Conservation (phyloP, 192 early-diverging fungal genomes). For the Funneliformis geosporum region DNA sequence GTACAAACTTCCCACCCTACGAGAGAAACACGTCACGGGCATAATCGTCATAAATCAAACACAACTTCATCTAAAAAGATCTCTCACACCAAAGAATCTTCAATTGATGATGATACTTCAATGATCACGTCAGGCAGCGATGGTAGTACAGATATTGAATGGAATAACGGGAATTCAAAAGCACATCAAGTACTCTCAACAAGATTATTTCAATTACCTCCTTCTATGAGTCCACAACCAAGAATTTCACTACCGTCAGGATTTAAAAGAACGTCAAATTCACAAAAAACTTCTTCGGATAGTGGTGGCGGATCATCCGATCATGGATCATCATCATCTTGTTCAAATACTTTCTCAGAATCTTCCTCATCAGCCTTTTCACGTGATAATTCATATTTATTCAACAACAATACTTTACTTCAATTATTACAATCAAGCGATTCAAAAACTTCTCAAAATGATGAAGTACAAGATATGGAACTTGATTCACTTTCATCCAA, state of each 20-base stretch:
- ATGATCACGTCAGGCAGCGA: no score
- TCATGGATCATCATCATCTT: constrained; percentile 3
- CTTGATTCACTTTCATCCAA: constrained; percentile 2
- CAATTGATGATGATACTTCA: not conserved
- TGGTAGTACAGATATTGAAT: not conserved
- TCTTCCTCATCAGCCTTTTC: not conserved
- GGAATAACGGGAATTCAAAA: not conserved
- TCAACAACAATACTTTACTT: constrained; percentile 13
- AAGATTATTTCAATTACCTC: constrained; percentile 4
- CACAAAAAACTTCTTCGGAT: not conserved
- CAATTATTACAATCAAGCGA: not conserved
- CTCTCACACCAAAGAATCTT: constrained; percentile 4
- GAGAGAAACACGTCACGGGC: no score
- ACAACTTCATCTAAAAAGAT: not conserved
- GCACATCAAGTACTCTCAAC: not conserved
- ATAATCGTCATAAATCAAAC: no score
- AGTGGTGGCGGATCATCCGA: constrained; percentile 12
- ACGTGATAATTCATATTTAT: not conserved
- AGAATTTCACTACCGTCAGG: not conserved
- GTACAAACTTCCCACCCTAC: constrained; percentile 12
- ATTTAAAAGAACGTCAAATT: not conserved
- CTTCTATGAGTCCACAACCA: not conserved
- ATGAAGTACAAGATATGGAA: constrained; percentile 20
- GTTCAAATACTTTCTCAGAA: not conserved
- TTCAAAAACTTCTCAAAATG: not conserved